A percentile compares a stretch with the other conserved stretches of the same genome.
phyloP scores from a whole-genome alignment of 78 protist genomes.

The Dictyostelium brefeldianum region DNA sequence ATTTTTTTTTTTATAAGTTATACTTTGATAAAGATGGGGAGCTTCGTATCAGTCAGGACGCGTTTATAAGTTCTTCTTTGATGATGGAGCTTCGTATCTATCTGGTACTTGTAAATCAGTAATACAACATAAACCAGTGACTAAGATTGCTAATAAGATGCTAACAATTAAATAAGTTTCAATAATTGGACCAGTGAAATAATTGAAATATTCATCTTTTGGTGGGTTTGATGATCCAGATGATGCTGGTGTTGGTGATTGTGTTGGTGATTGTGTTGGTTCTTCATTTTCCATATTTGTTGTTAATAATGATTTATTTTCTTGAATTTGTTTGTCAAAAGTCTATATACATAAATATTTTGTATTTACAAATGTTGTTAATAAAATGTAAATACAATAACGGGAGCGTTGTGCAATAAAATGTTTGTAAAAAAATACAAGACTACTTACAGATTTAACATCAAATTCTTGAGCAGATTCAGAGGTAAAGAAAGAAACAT shows the following conservation, averaged over 20 bases:
- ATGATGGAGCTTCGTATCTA: constrained; percentile 59
- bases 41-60: neutral
- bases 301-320: neutral
- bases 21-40: no score
- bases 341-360: no score
- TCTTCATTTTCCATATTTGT: neutral
- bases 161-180: constrained; percentile 41
- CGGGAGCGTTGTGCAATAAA: neutral
- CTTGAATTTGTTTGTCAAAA: neutral
- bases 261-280: neutral
- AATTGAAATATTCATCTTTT: constrained; percentile 7
- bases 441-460: neutral
- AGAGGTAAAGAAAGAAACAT: constrained; percentile 61
- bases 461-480: constrained; percentile 29
- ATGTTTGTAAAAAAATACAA: neutral
- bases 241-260: neutral
- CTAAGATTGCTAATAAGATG: constrained; percentile 45
- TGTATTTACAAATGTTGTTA: no score
- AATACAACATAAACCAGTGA: constrained; percentile 63
- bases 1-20: neutral
- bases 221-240: neutral
- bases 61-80: neutral
- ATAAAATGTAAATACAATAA: neutral
- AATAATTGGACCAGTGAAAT: constrained; percentile 70
- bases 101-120: constrained; percentile 74